Conservation (phyloP, 1,284 basidiomycete genomes). For the Tilletia horrida region DNA sequence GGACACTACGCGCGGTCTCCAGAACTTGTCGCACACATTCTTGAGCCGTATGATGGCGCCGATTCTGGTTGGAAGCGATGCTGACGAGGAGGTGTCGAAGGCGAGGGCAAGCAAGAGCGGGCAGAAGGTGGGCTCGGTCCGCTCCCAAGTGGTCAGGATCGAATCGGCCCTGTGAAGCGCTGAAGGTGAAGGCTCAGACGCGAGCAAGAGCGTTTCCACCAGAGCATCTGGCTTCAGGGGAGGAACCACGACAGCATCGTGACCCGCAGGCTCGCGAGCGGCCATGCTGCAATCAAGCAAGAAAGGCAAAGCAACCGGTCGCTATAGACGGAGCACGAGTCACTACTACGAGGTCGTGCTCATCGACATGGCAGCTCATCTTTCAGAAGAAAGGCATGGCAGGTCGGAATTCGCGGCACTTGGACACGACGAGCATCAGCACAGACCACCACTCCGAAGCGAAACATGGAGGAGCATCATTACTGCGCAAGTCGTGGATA, state of each 20-base stretch:
- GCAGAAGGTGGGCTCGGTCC: conserved; percentile 34
- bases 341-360: no score
- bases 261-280: background rate
- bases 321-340: no score
- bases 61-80: conserved; percentile 29
- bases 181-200: background rate
- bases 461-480: no score
- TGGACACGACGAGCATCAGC: no score
- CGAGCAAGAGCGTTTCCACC: background rate
- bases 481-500: no score
- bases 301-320: no score
- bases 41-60: conserved; percentile 54
- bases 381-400: no score
- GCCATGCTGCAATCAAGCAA: no score
- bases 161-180: conserved; percentile 4
- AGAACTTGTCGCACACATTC: conserved; percentile 51
- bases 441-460: no score
- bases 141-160: conserved; percentile 14
- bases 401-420: no score
- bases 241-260: background rate
- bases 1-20: conserved; percentile 45
- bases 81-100: conserved; percentile 27
- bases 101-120: conserved; percentile 43
- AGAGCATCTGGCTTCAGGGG: background rate
- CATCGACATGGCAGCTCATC: no score